Conservation (phyloP, 83 land plant genomes). For the Picea abies region DNA sequence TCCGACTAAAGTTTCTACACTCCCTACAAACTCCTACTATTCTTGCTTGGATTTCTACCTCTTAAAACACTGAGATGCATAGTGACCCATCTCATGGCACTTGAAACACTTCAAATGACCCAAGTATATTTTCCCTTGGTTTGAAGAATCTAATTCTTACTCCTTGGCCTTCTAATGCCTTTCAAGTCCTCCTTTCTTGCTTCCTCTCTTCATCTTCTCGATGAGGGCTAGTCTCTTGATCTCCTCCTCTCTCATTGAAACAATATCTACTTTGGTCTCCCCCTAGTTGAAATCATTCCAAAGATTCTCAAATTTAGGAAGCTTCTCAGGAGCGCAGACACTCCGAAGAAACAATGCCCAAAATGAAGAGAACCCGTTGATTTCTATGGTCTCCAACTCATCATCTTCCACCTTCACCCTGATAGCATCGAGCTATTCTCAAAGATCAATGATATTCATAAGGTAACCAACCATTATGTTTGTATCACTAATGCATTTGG, state of each 20-base stretch:
- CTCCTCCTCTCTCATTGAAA: background rate
- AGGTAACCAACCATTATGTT: background rate
- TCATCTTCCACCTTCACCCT: background rate
- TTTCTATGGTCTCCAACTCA: background rate
- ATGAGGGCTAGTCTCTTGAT: background rate
- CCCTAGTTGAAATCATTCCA: background rate
- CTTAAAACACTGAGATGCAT: background rate
- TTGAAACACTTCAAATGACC: background rate
- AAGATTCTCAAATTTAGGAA: too few relatives aligned
- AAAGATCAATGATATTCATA: background rate
- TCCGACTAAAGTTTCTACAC: background rate
- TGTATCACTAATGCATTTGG: background rate
- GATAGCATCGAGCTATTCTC: background rate
- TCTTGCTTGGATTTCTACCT: background rate
- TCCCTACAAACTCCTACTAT: background rate
- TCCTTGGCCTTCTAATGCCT: too few relatives aligned
- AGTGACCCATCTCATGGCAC: background rate
- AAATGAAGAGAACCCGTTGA: background rate
- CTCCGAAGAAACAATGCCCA: background rate
- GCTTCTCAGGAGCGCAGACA: background rate
- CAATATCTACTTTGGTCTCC: background rate
- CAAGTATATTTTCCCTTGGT: background rate
- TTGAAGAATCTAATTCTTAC: background rate
- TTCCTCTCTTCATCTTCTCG: background rate
- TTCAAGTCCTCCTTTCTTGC: background rate